phyloP scores from a whole-genome alignment of 768 basidiomycete genomes.

The Cystofilobasidium macerans region DNA sequence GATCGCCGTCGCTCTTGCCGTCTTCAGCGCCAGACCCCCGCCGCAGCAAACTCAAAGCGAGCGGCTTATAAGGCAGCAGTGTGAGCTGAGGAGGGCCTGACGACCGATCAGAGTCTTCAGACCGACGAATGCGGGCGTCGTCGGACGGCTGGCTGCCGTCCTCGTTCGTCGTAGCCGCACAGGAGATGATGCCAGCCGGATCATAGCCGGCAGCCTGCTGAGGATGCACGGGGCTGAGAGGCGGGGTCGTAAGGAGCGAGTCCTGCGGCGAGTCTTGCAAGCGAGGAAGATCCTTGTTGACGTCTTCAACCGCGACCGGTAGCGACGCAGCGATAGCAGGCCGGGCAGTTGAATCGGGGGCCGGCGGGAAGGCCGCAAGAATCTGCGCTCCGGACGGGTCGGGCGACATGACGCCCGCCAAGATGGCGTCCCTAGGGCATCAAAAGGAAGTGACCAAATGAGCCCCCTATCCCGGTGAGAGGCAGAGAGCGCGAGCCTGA shows the following conservation, averaged over 20 bases:
- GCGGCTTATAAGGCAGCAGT: background rate
- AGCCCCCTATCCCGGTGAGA: too few relatives aligned
- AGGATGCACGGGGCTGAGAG: background rate
- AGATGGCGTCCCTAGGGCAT: conserved; percentile 22
- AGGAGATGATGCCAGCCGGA: background rate
- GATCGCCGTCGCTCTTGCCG: background rate
- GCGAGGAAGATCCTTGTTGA: background rate
- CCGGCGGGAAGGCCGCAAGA: background rate
- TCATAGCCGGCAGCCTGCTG: background rate
- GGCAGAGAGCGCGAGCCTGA: background rate
- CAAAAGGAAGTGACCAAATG: too few relatives aligned
- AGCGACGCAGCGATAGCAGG: background rate
- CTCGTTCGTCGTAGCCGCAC: background rate
- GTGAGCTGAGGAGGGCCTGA: background rate
- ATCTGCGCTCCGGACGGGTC: background rate
- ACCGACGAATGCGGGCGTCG: background rate
- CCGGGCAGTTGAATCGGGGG: background rate
- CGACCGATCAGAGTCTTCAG: background rate
- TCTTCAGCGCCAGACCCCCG: background rate
- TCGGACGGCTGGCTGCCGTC: background rate
- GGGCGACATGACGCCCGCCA: conserved; percentile 7
- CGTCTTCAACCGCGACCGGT: background rate
- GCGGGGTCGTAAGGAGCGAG: conserved; percentile 18
- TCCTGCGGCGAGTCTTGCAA: conserved; percentile 15
- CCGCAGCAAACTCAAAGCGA: background rate